Evolutionary conservation across 495 filamentous ascomycete species (phyloP), one percentile per base, ranked within the genome.

Genomic region (Aspergillus saccharolyticus): DNA sequence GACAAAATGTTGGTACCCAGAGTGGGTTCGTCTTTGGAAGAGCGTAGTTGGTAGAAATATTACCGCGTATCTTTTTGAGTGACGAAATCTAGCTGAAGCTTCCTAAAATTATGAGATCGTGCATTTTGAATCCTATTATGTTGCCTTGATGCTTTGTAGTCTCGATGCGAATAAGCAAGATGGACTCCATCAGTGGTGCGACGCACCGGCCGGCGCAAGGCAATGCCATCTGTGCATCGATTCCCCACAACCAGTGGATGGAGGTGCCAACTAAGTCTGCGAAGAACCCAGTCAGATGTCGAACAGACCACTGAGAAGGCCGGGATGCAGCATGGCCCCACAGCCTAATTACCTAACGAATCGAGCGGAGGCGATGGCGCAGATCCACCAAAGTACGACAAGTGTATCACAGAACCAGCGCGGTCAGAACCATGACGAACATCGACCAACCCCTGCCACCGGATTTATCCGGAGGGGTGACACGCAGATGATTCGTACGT

Each of bases 1-100:
- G 53, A 7, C 53, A 55, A 24, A 55, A 55, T 30, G 42, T 33
- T 6, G 53, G 53, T 9, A 28, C 20, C 8, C 42, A 46, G 12
- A 55, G 42, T 24, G 53, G 53, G 43, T 47, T 55, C 42, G 24
- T 20, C 14, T 47, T 55, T 15, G 24, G 18, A 46, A 42, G 46
- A 24, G 14, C 33, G 14, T 39, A 39, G 33, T 39, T n/a, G 33
- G 33, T 39, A 12, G 33, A 39, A 10, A 2, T 10, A 12, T 5
- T 39, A 39, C 14, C 33, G 10, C 14, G 33, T 39, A 12, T 9
- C 14, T 5, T 39, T 39, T 15, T 39, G 5, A 39, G 14, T 39
- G 33, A 39, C 10, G 33, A 15, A 12, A 39, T 39, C 10, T 39
- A 39, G 33, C 33, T 10, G 33, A 5, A 39, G 33, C 33, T 39